A percentile compares a stretch with the other conserved stretches of the same genome.
Evolutionary conservation across 148 eudicot genomes (phyloP).

Genomic region (Polygonum maritimum): DNA sequence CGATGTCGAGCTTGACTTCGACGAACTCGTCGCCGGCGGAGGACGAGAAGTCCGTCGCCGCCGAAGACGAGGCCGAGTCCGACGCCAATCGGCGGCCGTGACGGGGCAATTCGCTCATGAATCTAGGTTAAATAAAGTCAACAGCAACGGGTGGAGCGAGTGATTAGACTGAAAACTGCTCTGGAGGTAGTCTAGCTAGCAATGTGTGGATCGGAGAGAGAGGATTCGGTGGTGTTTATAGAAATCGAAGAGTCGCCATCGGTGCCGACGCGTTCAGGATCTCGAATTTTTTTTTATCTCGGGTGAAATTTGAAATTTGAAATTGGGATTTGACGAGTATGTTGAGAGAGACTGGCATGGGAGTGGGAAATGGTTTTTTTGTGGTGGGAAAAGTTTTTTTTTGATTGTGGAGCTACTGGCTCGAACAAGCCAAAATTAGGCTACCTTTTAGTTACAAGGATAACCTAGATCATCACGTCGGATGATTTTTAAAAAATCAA

Average conservation of each 20-base stretch:
- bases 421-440: no score
- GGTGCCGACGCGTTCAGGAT: conserved; percentile 8
- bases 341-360: background rate
- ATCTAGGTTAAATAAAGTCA: background rate
- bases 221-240: background rate
- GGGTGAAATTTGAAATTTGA: background rate
- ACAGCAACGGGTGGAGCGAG: background rate
- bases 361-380: background rate
- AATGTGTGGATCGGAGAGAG: background rate
- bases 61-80: conserved; percentile 48
- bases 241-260: conserved; percentile 9
- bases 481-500: no score
- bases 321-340: background rate
- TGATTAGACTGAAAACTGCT: background rate
- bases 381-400: no score
- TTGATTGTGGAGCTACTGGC: no score
- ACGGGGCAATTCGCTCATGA: background rate
- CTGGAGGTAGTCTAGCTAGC: no score
- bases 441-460: no score
- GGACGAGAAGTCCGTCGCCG: conserved; percentile 21
- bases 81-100: conserved; percentile 55
- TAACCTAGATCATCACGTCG: no score
- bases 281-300: background rate
- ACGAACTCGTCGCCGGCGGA: conserved; percentile 54
- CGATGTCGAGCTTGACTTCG: conserved; percentile 83